A percentile compares a stretch with the other conserved stretches of the same genome.
Conservation (phyloP, 2,329 filamentous ascomycete genomes). For the Leptographium wingfieldii region DNA sequence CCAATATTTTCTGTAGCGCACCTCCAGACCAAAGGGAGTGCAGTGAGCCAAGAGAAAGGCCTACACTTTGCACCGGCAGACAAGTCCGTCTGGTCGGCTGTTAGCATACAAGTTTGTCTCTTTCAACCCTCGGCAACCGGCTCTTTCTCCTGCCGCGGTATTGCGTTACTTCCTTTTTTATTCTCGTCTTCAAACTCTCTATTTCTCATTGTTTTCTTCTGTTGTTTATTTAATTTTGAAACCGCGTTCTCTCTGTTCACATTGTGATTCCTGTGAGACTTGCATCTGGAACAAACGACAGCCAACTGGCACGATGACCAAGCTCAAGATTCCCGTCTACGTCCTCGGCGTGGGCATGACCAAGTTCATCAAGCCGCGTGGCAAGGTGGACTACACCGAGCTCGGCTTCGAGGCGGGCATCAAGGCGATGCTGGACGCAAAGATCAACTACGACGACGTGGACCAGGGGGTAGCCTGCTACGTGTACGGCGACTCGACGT, state of each 20-base stretch:
- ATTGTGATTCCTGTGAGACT: too few species aligned
- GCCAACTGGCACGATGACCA: slow-evolving; percentile 25
- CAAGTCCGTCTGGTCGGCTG: too few species aligned
- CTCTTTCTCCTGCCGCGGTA: too few species aligned
- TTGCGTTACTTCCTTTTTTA: not conserved
- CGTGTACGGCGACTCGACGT: slow-evolving; percentile 92
- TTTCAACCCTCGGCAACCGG: too few species aligned
- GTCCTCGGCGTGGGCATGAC: slow-evolving; percentile 97
- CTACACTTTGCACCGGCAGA: too few species aligned
- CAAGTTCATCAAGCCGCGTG: slow-evolving; percentile 95
- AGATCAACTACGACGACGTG: slow-evolving; percentile 93
- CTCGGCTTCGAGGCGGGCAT: slow-evolving; percentile 85
- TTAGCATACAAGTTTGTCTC: too few species aligned
- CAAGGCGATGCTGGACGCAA: slow-evolving; percentile 73
- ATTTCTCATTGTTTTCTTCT: not conserved
- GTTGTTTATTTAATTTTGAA: too few species aligned
- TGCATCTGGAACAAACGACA: too few species aligned
- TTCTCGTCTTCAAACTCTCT: not conserved
- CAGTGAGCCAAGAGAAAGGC: too few species aligned
- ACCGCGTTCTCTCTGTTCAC: too few species aligned
- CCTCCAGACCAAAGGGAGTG: too few species aligned
- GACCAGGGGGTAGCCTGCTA: slow-evolving; percentile 95
- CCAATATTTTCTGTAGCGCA: too few species aligned
- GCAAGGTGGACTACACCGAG: slow-evolving; percentile 89
- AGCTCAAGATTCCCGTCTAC: slow-evolving; percentile 51